phyloP scores from a whole-genome alignment of 1,284 basidiomycete species.

The Takashimella tepidaria region DNA sequence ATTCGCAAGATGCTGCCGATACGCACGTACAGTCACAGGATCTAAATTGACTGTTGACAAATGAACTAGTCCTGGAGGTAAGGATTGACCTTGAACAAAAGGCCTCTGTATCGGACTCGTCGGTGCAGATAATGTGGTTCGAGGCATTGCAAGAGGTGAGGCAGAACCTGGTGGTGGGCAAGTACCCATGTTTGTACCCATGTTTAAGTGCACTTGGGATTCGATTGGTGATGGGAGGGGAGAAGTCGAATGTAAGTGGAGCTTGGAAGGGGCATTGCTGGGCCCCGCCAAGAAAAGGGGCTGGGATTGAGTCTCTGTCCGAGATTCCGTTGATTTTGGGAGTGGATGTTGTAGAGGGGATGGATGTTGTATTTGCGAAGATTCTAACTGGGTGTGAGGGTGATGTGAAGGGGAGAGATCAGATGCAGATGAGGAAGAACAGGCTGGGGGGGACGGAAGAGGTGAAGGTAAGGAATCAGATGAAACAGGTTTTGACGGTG shows the following conservation, averaged over 20 bases:
- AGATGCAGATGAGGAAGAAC: too few species aligned
- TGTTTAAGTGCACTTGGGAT: not conserved
- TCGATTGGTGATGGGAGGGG: not conserved
- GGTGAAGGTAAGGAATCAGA: too few species aligned
- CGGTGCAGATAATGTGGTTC: conserved; percentile 14
- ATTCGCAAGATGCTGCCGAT: not conserved
- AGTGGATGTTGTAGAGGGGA: not conserved
- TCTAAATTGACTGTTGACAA: conserved; percentile 15
- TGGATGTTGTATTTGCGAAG: not conserved
- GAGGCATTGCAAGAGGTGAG: not conserved
- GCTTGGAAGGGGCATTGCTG: not conserved
- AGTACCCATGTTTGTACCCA: not conserved
- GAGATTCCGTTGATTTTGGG: not conserved
- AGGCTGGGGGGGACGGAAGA: too few species aligned
- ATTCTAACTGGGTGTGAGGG: too few species aligned
- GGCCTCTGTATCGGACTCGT: conserved; percentile 18
- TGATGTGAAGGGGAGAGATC: too few species aligned
- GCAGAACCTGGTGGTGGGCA: not conserved
- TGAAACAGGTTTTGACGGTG: too few species aligned
- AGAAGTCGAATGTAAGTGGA: not conserved
- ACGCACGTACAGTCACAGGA: not conserved
- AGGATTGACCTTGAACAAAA: not conserved
- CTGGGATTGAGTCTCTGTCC: not conserved
- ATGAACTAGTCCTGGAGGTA: conserved; percentile 13
- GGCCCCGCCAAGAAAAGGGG: not conserved